Evolutionary conservation across 176 grass and related monocot genomes (phyloP).

Genomic region (Ensete glaucum): DNA sequence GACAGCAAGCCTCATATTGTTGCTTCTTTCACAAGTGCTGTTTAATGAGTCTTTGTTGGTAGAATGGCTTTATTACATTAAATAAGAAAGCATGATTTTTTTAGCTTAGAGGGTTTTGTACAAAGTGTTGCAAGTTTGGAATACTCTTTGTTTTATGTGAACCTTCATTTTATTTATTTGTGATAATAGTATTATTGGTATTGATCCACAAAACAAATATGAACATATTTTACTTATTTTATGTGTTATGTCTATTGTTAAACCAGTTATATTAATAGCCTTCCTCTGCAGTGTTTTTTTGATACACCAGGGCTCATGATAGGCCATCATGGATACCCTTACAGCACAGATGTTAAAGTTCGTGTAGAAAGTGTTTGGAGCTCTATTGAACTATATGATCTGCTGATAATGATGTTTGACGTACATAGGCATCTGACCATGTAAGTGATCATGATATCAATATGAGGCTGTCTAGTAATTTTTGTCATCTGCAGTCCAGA

Average conservation of each 20-base stretch:
- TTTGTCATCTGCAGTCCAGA: background rate
- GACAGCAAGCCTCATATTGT: too few species aligned
- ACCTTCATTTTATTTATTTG: too few species aligned
- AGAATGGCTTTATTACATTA: too few species aligned
- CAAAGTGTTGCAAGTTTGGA: too few species aligned
- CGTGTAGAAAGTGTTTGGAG: conserved; percentile 93
- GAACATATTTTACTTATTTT: background rate
- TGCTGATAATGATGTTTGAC: conserved; percentile 91
- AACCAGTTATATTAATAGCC: conserved; percentile 2
- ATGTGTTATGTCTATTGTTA: background rate
- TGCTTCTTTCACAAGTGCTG: too few species aligned
- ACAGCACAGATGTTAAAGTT: conserved; percentile 64
- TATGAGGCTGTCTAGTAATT: conserved; percentile 18
- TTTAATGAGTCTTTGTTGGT: too few species aligned
- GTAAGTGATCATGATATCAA: conserved; percentile 31
- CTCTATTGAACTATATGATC: conserved; percentile 80
- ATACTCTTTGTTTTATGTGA: too few species aligned
- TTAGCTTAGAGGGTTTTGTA: too few species aligned
- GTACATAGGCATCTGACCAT: conserved; percentile 67
- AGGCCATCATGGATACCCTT: conserved; percentile 77
- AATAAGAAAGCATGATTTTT: too few species aligned
- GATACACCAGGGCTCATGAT: conserved; percentile 91
- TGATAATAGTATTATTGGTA: too few species aligned
- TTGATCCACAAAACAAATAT: background rate
- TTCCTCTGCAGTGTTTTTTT: conserved; percentile 74